Percentiles rank a stretch among this genome's conserved stretches.
Conservation (phyloP, 768 basidiomycete species). For the Leccinum fibrillosum region DNA sequence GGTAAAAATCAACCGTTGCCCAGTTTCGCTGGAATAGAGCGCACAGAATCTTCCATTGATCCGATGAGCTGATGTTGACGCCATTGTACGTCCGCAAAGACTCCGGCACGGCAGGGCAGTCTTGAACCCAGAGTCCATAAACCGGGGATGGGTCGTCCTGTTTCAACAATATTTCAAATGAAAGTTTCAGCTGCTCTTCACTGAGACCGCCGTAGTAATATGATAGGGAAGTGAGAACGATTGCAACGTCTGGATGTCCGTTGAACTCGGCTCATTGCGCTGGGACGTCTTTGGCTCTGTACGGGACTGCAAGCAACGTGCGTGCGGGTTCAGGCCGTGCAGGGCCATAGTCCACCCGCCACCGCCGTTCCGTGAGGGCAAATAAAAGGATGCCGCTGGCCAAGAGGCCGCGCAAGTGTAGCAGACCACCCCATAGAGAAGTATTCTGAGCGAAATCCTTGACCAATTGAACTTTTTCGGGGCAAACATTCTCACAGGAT, state of each 20-base stretch:
- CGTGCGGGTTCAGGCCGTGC: not conserved
- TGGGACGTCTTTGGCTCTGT: conserved; percentile 35
- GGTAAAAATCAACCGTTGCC: conserved; percentile 6
- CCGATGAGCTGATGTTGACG: conserved; percentile 3
- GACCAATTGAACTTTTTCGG: not conserved
- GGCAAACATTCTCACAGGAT: not conserved
- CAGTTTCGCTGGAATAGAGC: conserved; percentile 1
- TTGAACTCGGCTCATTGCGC: conserved; percentile 31
- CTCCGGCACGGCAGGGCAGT: not conserved
- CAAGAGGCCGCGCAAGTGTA: conserved; percentile 31
- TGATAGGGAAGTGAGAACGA: conserved; percentile 29
- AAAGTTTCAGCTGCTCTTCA: not conserved
- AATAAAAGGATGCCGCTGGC: conserved; percentile 22
- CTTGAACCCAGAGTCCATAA: conserved; percentile 1
- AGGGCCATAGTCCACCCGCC: conserved; percentile 35
- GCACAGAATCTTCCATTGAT: conserved; percentile 5
- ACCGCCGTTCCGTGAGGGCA: conserved; percentile 27
- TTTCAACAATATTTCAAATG: not conserved
- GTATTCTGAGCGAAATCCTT: not conserved
- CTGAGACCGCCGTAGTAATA: conserved; percentile 28
- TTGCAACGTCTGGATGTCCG: conserved; percentile 34
- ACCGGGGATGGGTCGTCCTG: conserved; percentile 1
- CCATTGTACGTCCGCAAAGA: not conserved
- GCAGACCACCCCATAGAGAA: not conserved
- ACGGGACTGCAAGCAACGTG: conserved; percentile 30